Evolutionary conservation across 75 land plant species (phyloP).

Genomic region (Selaginella moellendorffii): DNA sequence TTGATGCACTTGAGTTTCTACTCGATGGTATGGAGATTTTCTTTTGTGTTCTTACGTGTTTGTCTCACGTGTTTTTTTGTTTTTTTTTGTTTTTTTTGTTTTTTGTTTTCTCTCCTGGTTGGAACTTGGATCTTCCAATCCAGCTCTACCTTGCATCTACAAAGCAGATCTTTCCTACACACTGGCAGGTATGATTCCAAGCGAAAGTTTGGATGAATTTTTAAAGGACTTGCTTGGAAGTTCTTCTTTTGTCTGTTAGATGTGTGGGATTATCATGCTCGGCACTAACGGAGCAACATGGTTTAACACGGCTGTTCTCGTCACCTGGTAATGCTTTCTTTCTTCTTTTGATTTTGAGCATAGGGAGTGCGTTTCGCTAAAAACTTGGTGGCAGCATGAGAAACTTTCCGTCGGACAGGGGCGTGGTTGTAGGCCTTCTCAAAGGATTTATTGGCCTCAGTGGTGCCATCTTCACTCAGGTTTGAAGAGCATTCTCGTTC

Average conservation of each 20-base stretch:
- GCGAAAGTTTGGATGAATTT: not conserved
- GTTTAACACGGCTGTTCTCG: slow-evolving; percentile 20
- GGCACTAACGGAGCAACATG: slow-evolving; percentile 24
- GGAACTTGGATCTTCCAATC: not conserved
- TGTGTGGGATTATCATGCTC: slow-evolving; percentile 23
- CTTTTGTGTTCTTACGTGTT: not conserved
- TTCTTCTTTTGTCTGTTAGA: slow-evolving; percentile 10
- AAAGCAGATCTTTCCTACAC: slow-evolving; percentile 13
- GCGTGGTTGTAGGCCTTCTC: slow-evolving; percentile 80
- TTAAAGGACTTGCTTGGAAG: not conserved
- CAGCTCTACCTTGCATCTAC: slow-evolving; percentile 18
- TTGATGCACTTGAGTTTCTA: not conserved
- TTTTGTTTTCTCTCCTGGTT: no score
- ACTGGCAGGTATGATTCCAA: slow-evolving; percentile 19
- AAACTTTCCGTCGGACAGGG: slow-evolving; percentile 75
- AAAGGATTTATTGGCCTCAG: slow-evolving; percentile 84
- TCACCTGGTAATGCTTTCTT: not conserved
- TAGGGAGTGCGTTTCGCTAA: not conserved
- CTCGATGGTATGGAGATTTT: slow-evolving; percentile 12
- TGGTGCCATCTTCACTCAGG: slow-evolving; percentile 60
- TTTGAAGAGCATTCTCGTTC: slow-evolving; percentile 37
- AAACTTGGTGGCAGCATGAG: slow-evolving; percentile 9
- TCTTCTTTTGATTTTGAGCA: not conserved
- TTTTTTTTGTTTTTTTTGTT: not conserved
- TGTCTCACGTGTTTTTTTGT: not conserved